Evolutionary conservation across 306 rosid genomes (phyloP).

Genomic region (Parietaria judaica): DNA sequence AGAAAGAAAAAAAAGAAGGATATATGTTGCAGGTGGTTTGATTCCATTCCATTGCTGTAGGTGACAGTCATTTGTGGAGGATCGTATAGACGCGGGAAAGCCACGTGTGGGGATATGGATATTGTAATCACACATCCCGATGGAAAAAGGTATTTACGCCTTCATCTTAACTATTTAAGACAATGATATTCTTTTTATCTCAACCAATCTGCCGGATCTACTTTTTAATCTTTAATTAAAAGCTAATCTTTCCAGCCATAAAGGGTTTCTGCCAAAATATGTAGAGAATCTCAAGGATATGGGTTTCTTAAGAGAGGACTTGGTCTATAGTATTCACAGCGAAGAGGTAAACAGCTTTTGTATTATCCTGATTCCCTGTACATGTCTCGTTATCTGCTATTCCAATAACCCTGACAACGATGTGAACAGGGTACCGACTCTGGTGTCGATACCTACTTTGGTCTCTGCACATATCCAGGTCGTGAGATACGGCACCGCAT

Average conservation of each 20-base stretch:
- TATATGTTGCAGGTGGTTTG: constrained; percentile 5
- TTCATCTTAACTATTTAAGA: neutral
- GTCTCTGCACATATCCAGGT: constrained; percentile 85
- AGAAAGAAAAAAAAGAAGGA: too few species aligned
- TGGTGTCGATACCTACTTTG: constrained; percentile 89
- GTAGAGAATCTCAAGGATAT: constrained; percentile 69
- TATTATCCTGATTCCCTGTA: neutral
- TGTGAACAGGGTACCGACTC: constrained; percentile 65
- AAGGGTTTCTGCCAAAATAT: constrained; percentile 67
- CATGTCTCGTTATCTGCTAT: neutral
- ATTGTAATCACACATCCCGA: constrained; percentile 83
- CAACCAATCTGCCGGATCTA: neutral
- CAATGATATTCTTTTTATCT: neutral
- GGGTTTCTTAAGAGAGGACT: constrained; percentile 80
- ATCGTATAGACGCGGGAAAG: constrained; percentile 86
- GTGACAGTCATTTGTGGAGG: constrained; percentile 77
- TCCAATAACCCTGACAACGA: constrained; percentile 6
- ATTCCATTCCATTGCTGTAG: constrained; percentile 25
- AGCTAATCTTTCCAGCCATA: constrained; percentile 44
- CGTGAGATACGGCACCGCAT: constrained; percentile 77
- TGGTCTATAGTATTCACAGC: constrained; percentile 77
- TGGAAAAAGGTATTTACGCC: constrained; percentile 54
- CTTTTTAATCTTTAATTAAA: too few species aligned
- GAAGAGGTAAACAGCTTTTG: constrained; percentile 56
- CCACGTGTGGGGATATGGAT: constrained; percentile 93